A percentile compares a stretch with the other conserved stretches of the same genome.
These are phyloP conservation scores for Coemansia sp. DNA, from an alignment of 192 early-diverging fungal species.

Conservation along the genomic window DNA sequence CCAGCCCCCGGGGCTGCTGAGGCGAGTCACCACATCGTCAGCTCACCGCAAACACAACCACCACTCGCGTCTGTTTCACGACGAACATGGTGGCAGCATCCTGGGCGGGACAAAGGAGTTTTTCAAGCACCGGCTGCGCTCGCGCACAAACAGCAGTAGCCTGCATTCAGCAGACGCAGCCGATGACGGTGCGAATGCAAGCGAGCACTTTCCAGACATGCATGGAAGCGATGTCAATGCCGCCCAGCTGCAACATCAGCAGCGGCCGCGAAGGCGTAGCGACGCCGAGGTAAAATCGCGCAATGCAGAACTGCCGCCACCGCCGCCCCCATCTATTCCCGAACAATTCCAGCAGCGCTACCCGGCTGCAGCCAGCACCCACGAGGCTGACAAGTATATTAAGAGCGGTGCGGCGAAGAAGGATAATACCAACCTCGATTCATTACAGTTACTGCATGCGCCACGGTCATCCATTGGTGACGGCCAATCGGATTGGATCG, in stretches of 20 bases:
- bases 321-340: constrained; percentile 15
- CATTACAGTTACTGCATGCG: constrained; percentile 3
- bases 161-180: neutral
- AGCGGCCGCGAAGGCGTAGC: constrained; percentile 36
- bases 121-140: constrained; percentile 38
- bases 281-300: constrained; percentile 44
- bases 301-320: constrained; percentile 6
- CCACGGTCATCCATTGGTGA: constrained; percentile 6
- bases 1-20: constrained; percentile 19
- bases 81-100: constrained; percentile 9
- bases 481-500: constrained; percentile 11
- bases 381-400: constrained; percentile 1
- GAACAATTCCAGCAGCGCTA: constrained; percentile 19
- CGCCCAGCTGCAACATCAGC: constrained; percentile 4
- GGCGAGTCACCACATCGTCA: constrained; percentile 35
- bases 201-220: neutral
- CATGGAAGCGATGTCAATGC: neutral
- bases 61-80: neutral
- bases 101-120: constrained; percentile 46
- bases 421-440: neutral
- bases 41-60: constrained; percentile 22
- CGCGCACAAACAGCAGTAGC: constrained; percentile 38
- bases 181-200: neutral
- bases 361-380: neutral
- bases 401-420: constrained; percentile 2